Percentiles rank a stretch among this genome's conserved stretches.
phyloP scores from a whole-genome alignment of 768 basidiomycete genomes.

The Clathrus columnatus region DNA sequence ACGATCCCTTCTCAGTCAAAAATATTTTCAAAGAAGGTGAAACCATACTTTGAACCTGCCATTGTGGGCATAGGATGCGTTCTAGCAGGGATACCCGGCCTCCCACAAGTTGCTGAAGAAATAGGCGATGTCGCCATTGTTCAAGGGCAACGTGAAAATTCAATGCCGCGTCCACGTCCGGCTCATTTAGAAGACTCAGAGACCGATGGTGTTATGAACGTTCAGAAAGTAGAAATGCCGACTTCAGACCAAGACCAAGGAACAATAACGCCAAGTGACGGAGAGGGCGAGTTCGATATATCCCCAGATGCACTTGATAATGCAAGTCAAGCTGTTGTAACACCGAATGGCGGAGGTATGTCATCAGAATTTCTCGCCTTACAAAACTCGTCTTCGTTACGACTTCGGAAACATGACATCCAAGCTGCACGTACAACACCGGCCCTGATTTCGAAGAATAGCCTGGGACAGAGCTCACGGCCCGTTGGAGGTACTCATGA shows the following conservation, averaged over 20 bases:
- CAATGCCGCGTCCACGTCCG: conserved; percentile 34
- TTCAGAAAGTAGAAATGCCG: neutral
- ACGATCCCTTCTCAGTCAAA: conserved; percentile 38
- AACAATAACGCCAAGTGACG: conserved; percentile 16
- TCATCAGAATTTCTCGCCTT: neutral
- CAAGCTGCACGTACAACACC: conserved; percentile 68
- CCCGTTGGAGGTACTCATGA: conserved; percentile 69
- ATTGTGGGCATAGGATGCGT: conserved; percentile 80
- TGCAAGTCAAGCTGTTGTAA: conserved; percentile 29
- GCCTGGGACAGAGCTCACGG: conserved; percentile 36
- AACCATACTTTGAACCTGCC: conserved; percentile 61
- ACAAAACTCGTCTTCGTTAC: neutral
- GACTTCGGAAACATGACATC: conserved; percentile 30
- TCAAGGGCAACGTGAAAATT: conserved; percentile 74
- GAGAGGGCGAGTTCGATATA: conserved; percentile 24
- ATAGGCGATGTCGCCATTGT: conserved; percentile 82
- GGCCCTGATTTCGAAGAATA: conserved; percentile 38
- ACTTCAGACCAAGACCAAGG: neutral
- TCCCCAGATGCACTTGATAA: conserved; percentile 32
- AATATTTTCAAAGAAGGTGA: conserved; percentile 51
- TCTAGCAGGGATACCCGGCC: conserved; percentile 64
- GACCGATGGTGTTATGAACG: conserved; percentile 30
- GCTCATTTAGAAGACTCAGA: conserved; percentile 37
- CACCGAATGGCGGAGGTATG: neutral
- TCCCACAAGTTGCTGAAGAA: conserved; percentile 65